Conservation (phyloP, 345 rosid species). For the Eucalyptus polyanthemos region DNA sequence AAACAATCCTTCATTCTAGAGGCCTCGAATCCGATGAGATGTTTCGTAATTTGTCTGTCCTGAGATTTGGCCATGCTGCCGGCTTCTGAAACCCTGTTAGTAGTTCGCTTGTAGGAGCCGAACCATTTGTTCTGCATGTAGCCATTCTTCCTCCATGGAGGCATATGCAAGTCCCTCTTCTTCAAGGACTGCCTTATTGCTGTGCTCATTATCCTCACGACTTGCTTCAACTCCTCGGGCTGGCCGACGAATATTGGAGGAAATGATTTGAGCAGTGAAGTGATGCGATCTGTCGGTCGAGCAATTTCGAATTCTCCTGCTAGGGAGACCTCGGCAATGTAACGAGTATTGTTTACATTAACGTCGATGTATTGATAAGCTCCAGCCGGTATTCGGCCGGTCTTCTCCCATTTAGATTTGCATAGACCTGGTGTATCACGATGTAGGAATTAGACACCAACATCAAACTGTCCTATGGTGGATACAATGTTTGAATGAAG, state of each 20-base stretch:
- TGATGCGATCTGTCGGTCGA: conserved; percentile 33
- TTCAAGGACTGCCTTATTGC: conserved; percentile 54
- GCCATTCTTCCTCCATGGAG: conserved; percentile 87
- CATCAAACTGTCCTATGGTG: not conserved
- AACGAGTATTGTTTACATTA: conserved; percentile 16
- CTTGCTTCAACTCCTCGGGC: conserved; percentile 44
- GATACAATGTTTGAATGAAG: not conserved
- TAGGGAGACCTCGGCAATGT: conserved; percentile 48
- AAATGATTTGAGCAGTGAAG: conserved; percentile 21
- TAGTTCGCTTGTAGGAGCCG: conserved; percentile 52
- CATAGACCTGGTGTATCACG: conserved; percentile 43
- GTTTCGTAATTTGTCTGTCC: not conserved
- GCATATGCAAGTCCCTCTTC: conserved; percentile 20
- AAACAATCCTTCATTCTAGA: not conserved
- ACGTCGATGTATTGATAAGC: conserved; percentile 52
- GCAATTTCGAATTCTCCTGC: conserved; percentile 54
- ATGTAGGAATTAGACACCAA: not conserved
- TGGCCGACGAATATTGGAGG: conserved; percentile 43
- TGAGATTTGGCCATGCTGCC: not conserved
- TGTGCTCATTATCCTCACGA: conserved; percentile 56
- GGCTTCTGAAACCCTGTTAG: conserved; percentile 4
- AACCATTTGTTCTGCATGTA: conserved; percentile 87
- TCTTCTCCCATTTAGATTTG: conserved; percentile 81
- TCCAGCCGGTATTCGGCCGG: conserved; percentile 47
- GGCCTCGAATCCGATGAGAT: conserved; percentile 9